Conservation (phyloP, 2,329 filamentous ascomycete species). For the Sporothrix mexicana region DNA sequence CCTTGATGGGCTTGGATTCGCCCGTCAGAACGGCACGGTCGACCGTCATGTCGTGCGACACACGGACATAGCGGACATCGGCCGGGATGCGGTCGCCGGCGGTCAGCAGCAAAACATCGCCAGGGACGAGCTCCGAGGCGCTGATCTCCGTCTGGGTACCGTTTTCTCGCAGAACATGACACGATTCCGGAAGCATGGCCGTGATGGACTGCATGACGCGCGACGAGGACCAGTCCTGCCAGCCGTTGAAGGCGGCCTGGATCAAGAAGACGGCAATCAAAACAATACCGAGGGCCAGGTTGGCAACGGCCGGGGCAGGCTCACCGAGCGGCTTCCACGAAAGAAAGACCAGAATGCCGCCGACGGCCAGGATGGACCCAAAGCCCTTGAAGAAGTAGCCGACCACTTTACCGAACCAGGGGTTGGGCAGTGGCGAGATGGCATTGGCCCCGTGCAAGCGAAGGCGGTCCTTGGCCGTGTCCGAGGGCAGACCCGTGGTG, state of each 20-base stretch:
- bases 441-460: constrained; percentile 69
- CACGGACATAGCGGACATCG: constrained; percentile 68
- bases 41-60: constrained; percentile 67
- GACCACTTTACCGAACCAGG: constrained; percentile 61
- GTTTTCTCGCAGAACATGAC: constrained; percentile 66
- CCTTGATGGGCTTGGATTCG: constrained; percentile 69
- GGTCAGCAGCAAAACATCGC: constrained; percentile 71
- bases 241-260: constrained; percentile 71
- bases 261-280: constrained; percentile 72
- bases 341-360: constrained; percentile 74
- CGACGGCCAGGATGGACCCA: constrained; percentile 71
- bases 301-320: constrained; percentile 68
- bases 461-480: constrained; percentile 60
- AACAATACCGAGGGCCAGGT: constrained; percentile 75
- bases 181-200: constrained; percentile 76
- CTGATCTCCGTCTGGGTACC: constrained; percentile 48
- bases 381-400: constrained; percentile 81
- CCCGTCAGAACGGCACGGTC: constrained; percentile 77
- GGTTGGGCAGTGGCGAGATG: constrained; percentile 69
- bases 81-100: constrained; percentile 76
- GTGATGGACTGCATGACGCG: constrained; percentile 81
- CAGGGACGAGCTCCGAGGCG: constrained; percentile 70
- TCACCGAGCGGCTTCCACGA: constrained; percentile 77
- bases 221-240: constrained; percentile 76
- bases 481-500: constrained; percentile 62